phyloP scores from a whole-genome alignment of 2,329 filamentous ascomycete genomes.

The Curvularia verruculosa region DNA sequence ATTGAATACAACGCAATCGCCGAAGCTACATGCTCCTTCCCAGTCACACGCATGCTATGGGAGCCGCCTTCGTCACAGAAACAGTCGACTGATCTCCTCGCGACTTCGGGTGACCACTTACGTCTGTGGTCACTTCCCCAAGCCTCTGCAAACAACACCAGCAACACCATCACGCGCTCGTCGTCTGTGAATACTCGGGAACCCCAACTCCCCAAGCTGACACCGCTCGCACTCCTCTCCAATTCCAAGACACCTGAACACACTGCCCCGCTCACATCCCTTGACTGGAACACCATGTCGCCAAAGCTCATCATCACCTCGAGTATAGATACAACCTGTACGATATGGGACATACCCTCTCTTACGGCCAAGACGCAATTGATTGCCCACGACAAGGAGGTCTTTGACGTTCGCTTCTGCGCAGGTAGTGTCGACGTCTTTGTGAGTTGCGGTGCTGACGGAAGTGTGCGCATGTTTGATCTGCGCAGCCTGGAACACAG shows the following conservation, averaged over 20 bases:
- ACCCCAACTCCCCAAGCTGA: conserved; percentile 77
- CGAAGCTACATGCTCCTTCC: conserved; percentile 97
- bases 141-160: conserved; percentile 58
- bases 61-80: conserved; percentile 95
- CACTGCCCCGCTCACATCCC: conserved; percentile 90
- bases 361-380: conserved; percentile 97
- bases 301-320: conserved; percentile 98
- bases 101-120: conserved; percentile 93
- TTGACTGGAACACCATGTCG: conserved; percentile 98
- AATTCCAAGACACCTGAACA: conserved; percentile 99
- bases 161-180: conserved; percentile 72
- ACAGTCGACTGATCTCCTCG: conserved; percentile 90
- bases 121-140: conserved; percentile 88
- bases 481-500: conserved; percentile 94
- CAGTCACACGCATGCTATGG: conserved; percentile 93
- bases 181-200: conserved; percentile 65
- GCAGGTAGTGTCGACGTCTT: conserved; percentile 99
- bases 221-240: conserved; percentile 87
- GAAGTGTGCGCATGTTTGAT: conserved; percentile 98
- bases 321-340: conserved; percentile 98
- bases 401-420: conserved; percentile 97
- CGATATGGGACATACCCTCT: conserved; percentile 98
- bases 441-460: conserved; percentile 95
- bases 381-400: conserved; percentile 98
- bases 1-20: conserved; percentile 93